Conservation (phyloP, 2,329 filamentous ascomycete genomes). For the Colletotrichum paranaense region DNA sequence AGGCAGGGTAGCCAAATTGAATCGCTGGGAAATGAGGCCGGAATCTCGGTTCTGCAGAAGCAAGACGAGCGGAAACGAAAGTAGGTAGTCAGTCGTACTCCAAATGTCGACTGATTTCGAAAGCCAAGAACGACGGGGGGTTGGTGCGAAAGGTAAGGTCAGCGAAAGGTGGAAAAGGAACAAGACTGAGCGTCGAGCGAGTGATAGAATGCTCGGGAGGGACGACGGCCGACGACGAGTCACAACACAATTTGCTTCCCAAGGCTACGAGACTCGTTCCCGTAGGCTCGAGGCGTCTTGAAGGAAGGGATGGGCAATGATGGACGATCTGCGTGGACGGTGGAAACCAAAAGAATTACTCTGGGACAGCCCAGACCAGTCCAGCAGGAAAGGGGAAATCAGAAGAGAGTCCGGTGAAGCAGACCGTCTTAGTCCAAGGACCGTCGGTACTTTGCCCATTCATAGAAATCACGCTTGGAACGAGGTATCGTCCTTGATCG, state of each 20-base stretch:
- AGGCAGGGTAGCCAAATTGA: neutral
- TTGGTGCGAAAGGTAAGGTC: neutral
- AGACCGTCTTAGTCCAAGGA: neutral
- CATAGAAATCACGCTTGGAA: neutral
- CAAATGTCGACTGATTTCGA: neutral
- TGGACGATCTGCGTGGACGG: constrained; percentile 15
- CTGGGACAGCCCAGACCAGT: neutral
- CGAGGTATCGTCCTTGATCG: neutral
- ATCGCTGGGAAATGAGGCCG: neutral
- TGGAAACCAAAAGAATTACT: constrained; percentile 15
- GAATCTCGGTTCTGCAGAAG: neutral
- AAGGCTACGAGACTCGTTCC: neutral
- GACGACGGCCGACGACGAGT: neutral
- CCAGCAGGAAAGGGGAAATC: constrained; percentile 10
- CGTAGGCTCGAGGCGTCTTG: too few species aligned
- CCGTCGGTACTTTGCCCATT: neutral
- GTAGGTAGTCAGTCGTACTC: neutral
- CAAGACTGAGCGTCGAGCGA: neutral
- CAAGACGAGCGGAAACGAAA: constrained; percentile 18
- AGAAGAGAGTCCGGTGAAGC: constrained; percentile 2
- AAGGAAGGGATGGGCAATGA: constrained; percentile 10
- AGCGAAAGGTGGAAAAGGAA: constrained; percentile 20
- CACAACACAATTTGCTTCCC: neutral
- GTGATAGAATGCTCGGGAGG: neutral
- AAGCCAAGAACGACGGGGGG: neutral